These are phyloP conservation scores for Amanita rubescens DNA, from an alignment of 768 basidiomycete genomes.

Conservation along the genomic window DNA sequence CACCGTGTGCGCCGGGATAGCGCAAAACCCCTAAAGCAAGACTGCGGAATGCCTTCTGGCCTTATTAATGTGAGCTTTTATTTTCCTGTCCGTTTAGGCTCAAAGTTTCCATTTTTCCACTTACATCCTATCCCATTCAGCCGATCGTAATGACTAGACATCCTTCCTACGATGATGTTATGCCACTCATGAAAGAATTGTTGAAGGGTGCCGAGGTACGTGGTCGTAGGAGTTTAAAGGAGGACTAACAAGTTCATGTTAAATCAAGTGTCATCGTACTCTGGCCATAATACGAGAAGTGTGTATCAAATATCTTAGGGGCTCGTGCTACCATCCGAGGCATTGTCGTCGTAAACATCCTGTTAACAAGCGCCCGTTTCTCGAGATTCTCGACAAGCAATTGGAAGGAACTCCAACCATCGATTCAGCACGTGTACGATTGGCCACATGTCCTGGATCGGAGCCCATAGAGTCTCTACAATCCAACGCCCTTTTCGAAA, in stretches of 20 bases:
- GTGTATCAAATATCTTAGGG: conserved; percentile 23
- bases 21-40: background rate
- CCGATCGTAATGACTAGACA: background rate
- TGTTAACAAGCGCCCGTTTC: conserved; percentile 11
- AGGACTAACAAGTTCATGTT: background rate
- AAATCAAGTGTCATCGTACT: conserved; percentile 23
- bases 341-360: conserved; percentile 26
- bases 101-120: background rate
- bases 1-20: background rate
- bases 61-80: background rate
- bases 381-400: background rate
- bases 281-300: conserved; percentile 19
- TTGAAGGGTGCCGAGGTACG: background rate
- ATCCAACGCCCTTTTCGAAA: background rate
- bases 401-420: background rate
- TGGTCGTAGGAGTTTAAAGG: background rate
- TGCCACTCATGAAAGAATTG: background rate
- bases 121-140: background rate
- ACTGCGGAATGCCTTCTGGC: background rate
- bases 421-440: background rate
- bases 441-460: background rate
- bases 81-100: background rate
- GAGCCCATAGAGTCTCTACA: background rate
- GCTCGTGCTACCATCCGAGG: conserved; percentile 17
- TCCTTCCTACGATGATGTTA: background rate